Evolutionary conservation across 1,139 yeast species (phyloP).

Genomic region (Debaryomyces psychrophilus): DNA sequence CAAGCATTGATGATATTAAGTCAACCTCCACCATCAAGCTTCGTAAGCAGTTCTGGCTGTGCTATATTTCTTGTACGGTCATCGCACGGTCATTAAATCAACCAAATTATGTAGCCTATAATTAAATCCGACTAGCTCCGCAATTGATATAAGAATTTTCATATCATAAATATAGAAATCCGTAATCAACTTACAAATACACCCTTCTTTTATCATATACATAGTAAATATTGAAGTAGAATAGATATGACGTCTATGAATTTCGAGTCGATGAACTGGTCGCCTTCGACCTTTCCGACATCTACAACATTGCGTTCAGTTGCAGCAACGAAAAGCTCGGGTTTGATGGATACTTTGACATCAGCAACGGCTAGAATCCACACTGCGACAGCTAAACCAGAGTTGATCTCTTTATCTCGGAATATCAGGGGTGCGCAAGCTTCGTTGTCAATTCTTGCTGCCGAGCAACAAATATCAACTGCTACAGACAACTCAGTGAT

Average conservation of each 20-base stretch:
- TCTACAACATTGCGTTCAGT: slow-evolving; percentile 17
- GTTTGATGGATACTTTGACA: slow-evolving; percentile 13
- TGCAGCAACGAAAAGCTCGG: slow-evolving; percentile 13
- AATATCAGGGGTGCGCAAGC: slow-evolving; percentile 38
- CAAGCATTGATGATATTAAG: too few species aligned
- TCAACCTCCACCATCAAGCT: too few species aligned
- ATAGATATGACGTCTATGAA: neutral
- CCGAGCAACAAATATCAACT: slow-evolving; percentile 40
- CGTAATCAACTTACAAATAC: neutral
- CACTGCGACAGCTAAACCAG: slow-evolving; percentile 10
- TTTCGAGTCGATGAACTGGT: slow-evolving; percentile 19
- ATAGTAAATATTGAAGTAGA: neutral
- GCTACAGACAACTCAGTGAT: slow-evolving; percentile 35
- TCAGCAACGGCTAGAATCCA: slow-evolving; percentile 16
- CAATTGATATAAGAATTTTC: neutral
- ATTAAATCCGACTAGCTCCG: slow-evolving; percentile 2
- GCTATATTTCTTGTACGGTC: neutral
- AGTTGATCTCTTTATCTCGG: slow-evolving; percentile 22
- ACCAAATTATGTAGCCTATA: neutral
- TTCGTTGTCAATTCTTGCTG: slow-evolving; percentile 35
- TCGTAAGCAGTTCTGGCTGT: neutral
- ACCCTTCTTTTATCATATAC: neutral
- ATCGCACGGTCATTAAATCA: neutral
- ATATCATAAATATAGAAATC: neutral
- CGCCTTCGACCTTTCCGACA: slow-evolving; percentile 38